A percentile compares a stretch with the other conserved stretches of the same genome.
Conservation (phyloP, 805 yeast genomes). For the Middelhovenomyces tepae region DNA sequence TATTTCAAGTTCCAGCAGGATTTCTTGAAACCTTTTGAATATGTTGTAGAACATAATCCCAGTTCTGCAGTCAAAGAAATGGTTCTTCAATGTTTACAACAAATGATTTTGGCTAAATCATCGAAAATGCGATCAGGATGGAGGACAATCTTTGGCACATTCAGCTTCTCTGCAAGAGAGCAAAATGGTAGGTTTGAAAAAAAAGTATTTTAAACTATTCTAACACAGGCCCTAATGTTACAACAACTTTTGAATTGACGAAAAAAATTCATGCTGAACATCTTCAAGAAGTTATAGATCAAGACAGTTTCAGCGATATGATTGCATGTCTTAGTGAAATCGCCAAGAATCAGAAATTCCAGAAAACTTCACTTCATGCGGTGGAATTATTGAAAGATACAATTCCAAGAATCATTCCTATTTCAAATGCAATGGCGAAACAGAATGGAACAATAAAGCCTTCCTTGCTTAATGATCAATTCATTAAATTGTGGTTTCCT, state of each 20-base stretch:
- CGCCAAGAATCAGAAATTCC: slow-evolving; percentile 77
- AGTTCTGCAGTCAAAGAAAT: slow-evolving; percentile 70
- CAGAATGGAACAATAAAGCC: slow-evolving; percentile 17
- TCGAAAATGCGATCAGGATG: slow-evolving; percentile 82
- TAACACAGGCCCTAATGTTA: slow-evolving; percentile 46
- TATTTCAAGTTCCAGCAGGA: slow-evolving; percentile 95
- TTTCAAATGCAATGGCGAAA: slow-evolving; percentile 1
- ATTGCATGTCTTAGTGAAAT: slow-evolving; percentile 70
- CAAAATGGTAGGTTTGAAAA: slow-evolving; percentile 22
- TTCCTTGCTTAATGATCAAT: slow-evolving; percentile 19
- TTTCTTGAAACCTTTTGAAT: slow-evolving; percentile 83
- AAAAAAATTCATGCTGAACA: slow-evolving; percentile 53
- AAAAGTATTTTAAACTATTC: slow-evolving; percentile 8
- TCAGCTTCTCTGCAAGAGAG: slow-evolving; percentile 63
- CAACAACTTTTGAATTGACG: slow-evolving; percentile 54
- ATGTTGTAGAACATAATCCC: slow-evolving; percentile 59
- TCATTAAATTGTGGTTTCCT: slow-evolving; percentile 65
- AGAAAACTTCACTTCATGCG: slow-evolving; percentile 71
- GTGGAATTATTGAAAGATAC: slow-evolving; percentile 62
- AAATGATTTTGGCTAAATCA: slow-evolving; percentile 72
- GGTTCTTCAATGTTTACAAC: slow-evolving; percentile 83
- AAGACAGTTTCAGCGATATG: slow-evolving; percentile 59
- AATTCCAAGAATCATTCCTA: slow-evolving; percentile 48
- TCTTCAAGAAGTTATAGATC: slow-evolving; percentile 52
- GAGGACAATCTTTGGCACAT: slow-evolving; percentile 76